These are phyloP conservation scores for Kitagawia praeruptora DNA, from an alignment of 129 eudicot genomes.

Conservation along the genomic window DNA sequence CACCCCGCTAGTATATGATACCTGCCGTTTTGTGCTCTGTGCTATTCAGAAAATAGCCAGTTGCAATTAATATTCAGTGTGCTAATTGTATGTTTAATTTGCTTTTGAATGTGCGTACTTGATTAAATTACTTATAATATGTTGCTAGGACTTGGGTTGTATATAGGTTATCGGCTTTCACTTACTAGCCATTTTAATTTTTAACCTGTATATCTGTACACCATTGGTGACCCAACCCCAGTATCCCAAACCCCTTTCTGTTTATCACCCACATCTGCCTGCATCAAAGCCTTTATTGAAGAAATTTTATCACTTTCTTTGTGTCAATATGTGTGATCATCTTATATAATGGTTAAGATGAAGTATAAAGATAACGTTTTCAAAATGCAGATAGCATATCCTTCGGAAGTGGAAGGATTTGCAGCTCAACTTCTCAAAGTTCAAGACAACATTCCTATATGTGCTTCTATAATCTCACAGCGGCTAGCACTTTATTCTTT, in stretches of 20 bases:
- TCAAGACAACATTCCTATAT: conserved; percentile 97
- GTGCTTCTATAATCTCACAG: conserved; percentile 90
- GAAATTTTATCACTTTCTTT: not conserved
- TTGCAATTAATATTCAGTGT: not conserved
- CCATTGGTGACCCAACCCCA: not conserved
- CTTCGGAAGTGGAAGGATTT: conserved; percentile 75
- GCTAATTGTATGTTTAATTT: not conserved
- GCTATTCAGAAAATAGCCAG: not conserved
- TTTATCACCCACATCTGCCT: not conserved
- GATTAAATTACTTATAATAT: not conserved
- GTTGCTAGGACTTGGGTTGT: not conserved
- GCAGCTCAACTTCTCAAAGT: conserved; percentile 71
- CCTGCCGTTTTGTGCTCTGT: not conserved
- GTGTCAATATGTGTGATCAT: not conserved
- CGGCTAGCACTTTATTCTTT: conserved; percentile 68
- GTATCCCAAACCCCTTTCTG: not conserved
- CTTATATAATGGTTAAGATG: not conserved
- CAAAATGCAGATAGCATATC: conserved; percentile 79
- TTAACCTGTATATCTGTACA: not conserved
- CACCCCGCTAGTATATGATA: not conserved
- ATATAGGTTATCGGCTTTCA: not conserved
- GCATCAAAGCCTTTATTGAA: not conserved
- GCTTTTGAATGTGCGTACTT: not conserved
- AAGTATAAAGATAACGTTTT: not conserved
- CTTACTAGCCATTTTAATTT: not conserved